Percentiles rank a stretch among this genome's conserved stretches.
Evolutionary conservation across 441 rosid species (phyloP).

Genomic region (Hura crepitans): DNA sequence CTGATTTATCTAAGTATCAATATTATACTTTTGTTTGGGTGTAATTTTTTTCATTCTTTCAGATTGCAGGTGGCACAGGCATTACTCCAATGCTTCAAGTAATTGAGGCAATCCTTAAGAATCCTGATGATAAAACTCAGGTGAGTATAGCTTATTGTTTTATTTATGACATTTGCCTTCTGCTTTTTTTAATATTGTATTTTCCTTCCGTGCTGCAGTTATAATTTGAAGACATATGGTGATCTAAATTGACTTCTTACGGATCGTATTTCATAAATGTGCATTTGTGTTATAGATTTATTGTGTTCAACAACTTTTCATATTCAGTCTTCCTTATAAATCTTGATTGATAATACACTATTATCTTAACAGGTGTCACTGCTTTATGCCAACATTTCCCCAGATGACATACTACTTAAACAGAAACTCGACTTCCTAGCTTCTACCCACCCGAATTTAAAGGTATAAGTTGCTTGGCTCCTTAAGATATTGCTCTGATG

Average conservation of each 20-base stretch:
- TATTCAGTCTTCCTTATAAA: constrained; percentile 1
- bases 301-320: constrained; percentile 1
- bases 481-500: background rate
- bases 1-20: background rate
- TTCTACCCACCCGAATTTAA: constrained; percentile 75
- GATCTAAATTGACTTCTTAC: background rate
- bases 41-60: constrained; percentile 24
- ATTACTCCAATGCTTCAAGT: constrained; percentile 99
- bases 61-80: constrained; percentile 97
- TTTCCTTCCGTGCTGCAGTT: background rate
- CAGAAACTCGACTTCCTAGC: constrained; percentile 85
- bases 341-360: constrained; percentile 6
- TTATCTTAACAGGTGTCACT: constrained; percentile 56
- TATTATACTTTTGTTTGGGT: background rate
- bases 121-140: constrained; percentile 90
- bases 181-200: constrained; percentile 1
- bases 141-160: constrained; percentile 31
- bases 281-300: constrained; percentile 10
- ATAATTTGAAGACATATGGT: background rate
- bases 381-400: constrained; percentile 86
- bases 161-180: constrained; percentile 10
- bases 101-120: constrained; percentile 80
- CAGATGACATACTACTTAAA: constrained; percentile 87
- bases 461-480: constrained; percentile 39
- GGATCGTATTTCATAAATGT: background rate